phyloP scores from a whole-genome alignment of 345 rosid genomes.

The Hibiscus tridactylites region DNA sequence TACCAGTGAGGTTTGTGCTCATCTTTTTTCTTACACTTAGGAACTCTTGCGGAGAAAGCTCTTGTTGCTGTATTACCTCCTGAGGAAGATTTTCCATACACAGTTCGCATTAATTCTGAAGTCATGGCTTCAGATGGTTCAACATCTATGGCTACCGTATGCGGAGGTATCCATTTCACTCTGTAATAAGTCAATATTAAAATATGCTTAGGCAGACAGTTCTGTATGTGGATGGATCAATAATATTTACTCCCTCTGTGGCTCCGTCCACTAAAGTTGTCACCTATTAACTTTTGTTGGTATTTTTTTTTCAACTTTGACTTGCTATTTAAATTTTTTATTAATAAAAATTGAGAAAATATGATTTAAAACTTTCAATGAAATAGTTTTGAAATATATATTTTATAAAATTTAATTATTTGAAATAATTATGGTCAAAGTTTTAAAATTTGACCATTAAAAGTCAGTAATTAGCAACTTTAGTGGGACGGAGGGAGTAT shows the following conservation, averaged over 20 bases:
- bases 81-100: slow-evolving; percentile 67
- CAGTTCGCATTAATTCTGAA: slow-evolving; percentile 86
- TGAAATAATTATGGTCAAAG: too few relatives aligned
- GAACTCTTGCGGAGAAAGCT: slow-evolving; percentile 97
- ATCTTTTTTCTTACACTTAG: slow-evolving; percentile 29
- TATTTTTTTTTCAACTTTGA: too few relatives aligned
- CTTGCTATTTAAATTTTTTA: too few relatives aligned
- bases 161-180: slow-evolving; percentile 59
- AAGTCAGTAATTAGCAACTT: too few relatives aligned
- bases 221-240: neutral
- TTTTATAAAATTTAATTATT: too few relatives aligned
- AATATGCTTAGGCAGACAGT: neutral
- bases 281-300: too few relatives aligned
- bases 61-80: slow-evolving; percentile 84
- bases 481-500: too few relatives aligned
- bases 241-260: neutral
- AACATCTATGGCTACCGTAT: slow-evolving; percentile 95
- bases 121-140: slow-evolving; percentile 99
- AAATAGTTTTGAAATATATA: too few relatives aligned
- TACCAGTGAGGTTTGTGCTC: neutral
- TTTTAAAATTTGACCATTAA: too few relatives aligned
- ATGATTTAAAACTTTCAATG: too few relatives aligned
- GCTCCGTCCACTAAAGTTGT: too few relatives aligned
- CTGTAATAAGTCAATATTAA: neutral
- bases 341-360: too few relatives aligned